Base-by-base conservation (phyloP, 2,329 filamentous ascomycete species). In the Colletotrichum somersetense region DNA sequence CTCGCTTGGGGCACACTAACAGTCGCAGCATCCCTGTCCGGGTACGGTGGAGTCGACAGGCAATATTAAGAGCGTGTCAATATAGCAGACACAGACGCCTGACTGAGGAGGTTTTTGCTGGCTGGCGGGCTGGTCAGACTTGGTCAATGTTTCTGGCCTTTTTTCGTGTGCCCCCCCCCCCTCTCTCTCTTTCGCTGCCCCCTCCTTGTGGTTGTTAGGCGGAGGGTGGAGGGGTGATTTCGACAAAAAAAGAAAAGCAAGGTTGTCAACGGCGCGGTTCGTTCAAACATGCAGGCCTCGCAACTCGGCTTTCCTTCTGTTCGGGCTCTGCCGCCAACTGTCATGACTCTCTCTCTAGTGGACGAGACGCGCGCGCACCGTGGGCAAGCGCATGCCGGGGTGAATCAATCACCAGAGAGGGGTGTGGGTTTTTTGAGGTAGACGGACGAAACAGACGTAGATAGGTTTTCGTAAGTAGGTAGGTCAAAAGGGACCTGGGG, bases 1-100 rank as follows among this genome's bases (percentile, higher is more conserved):
- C 80, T 83, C 82, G 81, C 81, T 83, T 83, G 78, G 67, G 63
- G 55, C 71, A 73, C 57, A 55, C 58, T 63, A 64, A 59, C 66
- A 74, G 30, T 73, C 63, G 38, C 58, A 48, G 23, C 38, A 71
- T 71, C 73, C 73, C 71, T 74, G 73, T 62, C 64, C 62, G 61
- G 72, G 42, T 68, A 59, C 65, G 68, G 68, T 68, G 68, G 70
- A 67, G 68, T 62, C 59, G 59, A 35, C 68, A 71, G 69, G 72
- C 69, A 63, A 72, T 72, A 69, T 72, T 71, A 64, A 42, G 56
- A 67, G 68, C 72, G 62, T 18, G 67, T 71, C 72, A 73, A 72
- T 73, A 73, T 73, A 68, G 72, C 68, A 72, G 62, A 72, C 61
- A 73, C 72, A 73, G 55, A 65, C 72, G 68, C 63, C 68, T 73